phyloP scores from a whole-genome alignment of 495 filamentous ascomycete genomes.

The Aspergillus nanangensis region DNA sequence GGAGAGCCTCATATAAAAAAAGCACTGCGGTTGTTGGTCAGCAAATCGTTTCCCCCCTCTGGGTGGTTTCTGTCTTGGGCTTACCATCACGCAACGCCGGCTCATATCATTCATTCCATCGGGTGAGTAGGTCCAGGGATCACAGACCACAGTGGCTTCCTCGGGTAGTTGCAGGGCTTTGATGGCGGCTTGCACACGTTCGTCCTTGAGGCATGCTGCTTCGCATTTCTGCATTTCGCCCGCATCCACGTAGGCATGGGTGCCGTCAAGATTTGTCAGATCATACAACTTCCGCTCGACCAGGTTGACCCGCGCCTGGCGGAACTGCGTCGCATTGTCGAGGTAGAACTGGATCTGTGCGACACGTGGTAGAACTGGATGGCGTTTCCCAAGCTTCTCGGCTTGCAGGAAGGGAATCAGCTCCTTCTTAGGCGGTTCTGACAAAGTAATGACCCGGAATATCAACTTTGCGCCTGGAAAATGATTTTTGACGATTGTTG shows the following conservation, averaged over 20 bases:
- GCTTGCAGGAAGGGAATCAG: too few species aligned
- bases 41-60: not conserved
- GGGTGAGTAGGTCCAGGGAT: slow-evolving; percentile 16
- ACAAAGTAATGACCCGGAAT: too few species aligned
- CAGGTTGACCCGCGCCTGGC: not conserved
- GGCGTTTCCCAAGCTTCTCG: too few species aligned
- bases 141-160: slow-evolving; percentile 7
- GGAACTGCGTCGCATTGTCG: not conserved
- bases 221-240: slow-evolving; percentile 17
- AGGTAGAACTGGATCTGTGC: not conserved
- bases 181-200: slow-evolving; percentile 11
- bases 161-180: slow-evolving; percentile 9
- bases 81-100: slow-evolving; percentile 21
- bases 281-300: not conserved
- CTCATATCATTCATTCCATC: slow-evolving; percentile 34
- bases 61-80: too few species aligned
- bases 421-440: too few species aligned
- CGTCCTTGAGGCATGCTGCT: slow-evolving; percentile 10
- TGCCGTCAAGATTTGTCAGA: slow-evolving; percentile 12
- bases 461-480: too few species aligned
- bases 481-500: too few species aligned
- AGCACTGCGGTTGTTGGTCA: slow-evolving; percentile 19
- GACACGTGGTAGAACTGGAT: too few species aligned
- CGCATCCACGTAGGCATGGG: slow-evolving; percentile 19
- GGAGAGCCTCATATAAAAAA: slow-evolving; percentile 25